A percentile compares a stretch with the other conserved stretches of the same genome.
These are phyloP conservation scores for Diaporthe aspalathi DNA, from an alignment of 2,329 filamentous ascomycete species.

Conservation along the genomic window DNA sequence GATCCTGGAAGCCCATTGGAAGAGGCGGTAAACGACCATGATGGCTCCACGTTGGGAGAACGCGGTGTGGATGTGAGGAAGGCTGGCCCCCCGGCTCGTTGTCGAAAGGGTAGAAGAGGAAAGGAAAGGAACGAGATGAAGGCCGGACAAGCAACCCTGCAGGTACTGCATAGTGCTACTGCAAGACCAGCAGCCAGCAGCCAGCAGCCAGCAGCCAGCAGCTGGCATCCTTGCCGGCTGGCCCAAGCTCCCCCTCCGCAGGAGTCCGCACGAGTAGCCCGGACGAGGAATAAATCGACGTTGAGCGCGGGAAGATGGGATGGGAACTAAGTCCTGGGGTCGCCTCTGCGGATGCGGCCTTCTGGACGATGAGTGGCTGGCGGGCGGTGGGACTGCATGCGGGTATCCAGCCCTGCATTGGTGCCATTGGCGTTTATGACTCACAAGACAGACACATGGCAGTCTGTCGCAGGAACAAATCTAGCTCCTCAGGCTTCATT, in stretches of 20 bases:
- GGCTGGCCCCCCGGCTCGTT: conserved; percentile 10
- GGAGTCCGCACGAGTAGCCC: too few species aligned
- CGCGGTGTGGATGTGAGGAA: conserved; percentile 31
- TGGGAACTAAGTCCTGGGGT: conserved; percentile 27
- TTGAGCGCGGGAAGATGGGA: conserved; percentile 38
- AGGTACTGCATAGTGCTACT: conserved; percentile 30
- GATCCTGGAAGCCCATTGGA: conserved; percentile 32
- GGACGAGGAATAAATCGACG: conserved; percentile 26
- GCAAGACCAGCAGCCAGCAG: conserved; percentile 1
- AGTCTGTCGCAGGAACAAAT: conserved; percentile 28
- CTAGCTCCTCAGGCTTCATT: conserved; percentile 18
- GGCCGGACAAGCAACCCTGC: conserved; percentile 32
- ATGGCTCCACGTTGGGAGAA: conserved; percentile 35
- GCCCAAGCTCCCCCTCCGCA: conserved; percentile 32
- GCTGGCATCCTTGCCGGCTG: conserved; percentile 17
- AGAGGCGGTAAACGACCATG: conserved; percentile 31
- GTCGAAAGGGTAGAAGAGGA: not conserved
- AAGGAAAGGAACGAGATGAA: conserved; percentile 27
- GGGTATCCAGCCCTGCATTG: conserved; percentile 29
- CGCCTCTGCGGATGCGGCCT: not conserved
- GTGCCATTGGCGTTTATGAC: conserved; percentile 38
- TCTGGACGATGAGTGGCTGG: conserved; percentile 34
- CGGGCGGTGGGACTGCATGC: conserved; percentile 33
- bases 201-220: not conserved
- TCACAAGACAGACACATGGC: conserved; percentile 32